Evolutionary conservation across 106 monocot genomes (phyloP).

Genomic region (Dendrobium nobile): DNA sequence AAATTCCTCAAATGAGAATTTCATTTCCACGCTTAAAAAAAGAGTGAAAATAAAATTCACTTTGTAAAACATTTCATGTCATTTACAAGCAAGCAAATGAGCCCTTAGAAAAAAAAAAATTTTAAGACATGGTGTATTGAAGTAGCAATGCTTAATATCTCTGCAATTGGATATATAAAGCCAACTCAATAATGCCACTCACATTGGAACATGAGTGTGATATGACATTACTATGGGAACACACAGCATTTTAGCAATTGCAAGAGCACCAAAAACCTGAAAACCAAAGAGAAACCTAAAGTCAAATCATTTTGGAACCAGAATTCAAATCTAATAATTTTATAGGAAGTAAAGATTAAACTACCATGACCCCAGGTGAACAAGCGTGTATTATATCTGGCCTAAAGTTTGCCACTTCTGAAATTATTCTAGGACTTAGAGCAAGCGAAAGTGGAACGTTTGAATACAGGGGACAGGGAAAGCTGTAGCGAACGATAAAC

Average conservation of each 20-base stretch:
- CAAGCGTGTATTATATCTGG: constrained; percentile 94
- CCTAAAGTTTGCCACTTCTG: constrained; percentile 84
- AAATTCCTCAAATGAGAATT: too few relatives aligned
- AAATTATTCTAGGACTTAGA: constrained; percentile 89
- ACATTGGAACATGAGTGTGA: constrained; percentile 98
- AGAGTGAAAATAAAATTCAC: too few relatives aligned
- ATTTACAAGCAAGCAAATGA: too few relatives aligned
- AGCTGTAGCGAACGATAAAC: constrained; percentile 36
- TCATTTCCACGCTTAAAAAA: too few relatives aligned
- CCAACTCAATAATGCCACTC: constrained; percentile 12
- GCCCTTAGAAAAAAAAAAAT: too few relatives aligned
- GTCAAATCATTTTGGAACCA: neutral
- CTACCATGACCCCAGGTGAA: constrained; percentile 96
- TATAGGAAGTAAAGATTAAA: neutral
- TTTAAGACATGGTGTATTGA: too few relatives aligned
- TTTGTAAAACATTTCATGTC: too few relatives aligned
- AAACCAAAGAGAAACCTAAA: neutral
- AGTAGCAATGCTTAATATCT: too few relatives aligned
- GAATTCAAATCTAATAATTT: neutral
- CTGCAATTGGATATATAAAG: too few relatives aligned
- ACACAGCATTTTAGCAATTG: constrained; percentile 75
- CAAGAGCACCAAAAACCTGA: constrained; percentile 96
- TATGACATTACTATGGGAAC: constrained; percentile 94
- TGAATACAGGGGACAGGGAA: constrained; percentile 86
- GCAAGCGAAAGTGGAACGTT: constrained; percentile 90